Percentiles rank a stretch among this genome's conserved stretches.
These are phyloP conservation scores for Ceratorhiza oryzae-sativae DNA, from an alignment of 1,284 basidiomycete species.

Conservation along the genomic window DNA sequence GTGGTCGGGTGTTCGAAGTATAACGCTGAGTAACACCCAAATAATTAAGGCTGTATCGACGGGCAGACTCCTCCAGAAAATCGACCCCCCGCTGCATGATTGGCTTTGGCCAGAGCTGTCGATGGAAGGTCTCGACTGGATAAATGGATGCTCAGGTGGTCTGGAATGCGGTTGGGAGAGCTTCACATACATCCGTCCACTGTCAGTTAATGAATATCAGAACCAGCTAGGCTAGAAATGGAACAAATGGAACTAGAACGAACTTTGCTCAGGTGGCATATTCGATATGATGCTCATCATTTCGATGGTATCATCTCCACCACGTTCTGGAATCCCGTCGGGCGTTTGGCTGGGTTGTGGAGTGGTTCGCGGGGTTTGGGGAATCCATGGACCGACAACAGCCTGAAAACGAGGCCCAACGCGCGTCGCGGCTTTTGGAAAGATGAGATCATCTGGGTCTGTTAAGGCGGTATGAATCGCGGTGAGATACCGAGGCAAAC, in stretches of 20 bases:
- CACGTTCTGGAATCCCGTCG: constrained; percentile 62
- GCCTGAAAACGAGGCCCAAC: constrained; percentile 87
- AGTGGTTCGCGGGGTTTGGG: background rate
- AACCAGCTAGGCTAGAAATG: too few species aligned
- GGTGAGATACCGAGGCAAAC: constrained; percentile 23
- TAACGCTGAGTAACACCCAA: constrained; percentile 43
- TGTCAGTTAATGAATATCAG: too few species aligned
- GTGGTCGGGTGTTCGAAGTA: constrained; percentile 37
- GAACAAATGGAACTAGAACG: constrained; percentile 45
- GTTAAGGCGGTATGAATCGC: constrained; percentile 44
- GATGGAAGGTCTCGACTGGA: constrained; percentile 26
- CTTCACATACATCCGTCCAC: constrained; percentile 25
- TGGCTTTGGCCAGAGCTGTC: constrained; percentile 39
- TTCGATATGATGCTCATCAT: constrained; percentile 67
- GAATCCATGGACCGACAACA: constrained; percentile 13
- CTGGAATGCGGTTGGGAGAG: background rate
- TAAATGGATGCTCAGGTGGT: background rate
- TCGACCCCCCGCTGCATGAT: constrained; percentile 65
- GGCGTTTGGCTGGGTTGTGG: constrained; percentile 26
- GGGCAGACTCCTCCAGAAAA: constrained; percentile 75
- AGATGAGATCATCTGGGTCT: constrained; percentile 95
- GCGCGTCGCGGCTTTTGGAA: constrained; percentile 87
- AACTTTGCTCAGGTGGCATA: constrained; percentile 71
- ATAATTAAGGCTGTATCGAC: constrained; percentile 68
- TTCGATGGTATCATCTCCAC: constrained; percentile 76